phyloP scores from a whole-genome alignment of 768 basidiomycete species.

The Phlebiopsis gigantea region DNA sequence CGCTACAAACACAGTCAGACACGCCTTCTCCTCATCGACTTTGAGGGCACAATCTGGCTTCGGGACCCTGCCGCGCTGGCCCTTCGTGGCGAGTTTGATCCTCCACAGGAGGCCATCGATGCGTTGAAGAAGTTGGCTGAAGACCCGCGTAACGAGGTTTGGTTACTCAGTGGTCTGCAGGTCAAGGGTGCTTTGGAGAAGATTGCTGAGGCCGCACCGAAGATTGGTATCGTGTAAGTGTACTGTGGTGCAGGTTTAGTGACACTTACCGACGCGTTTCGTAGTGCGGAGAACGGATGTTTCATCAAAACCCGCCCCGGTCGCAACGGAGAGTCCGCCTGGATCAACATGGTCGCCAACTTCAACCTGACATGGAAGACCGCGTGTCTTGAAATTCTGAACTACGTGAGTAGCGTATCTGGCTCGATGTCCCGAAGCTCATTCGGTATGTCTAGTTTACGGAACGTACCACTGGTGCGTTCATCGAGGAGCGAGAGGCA shows the following conservation, averaged over 20 bases:
- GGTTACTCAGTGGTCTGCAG: constrained; percentile 74
- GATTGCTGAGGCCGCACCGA: constrained; percentile 54
- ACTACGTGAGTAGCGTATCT: constrained; percentile 56
- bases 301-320: constrained; percentile 57
- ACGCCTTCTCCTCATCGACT: constrained; percentile 67
- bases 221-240: constrained; percentile 71
- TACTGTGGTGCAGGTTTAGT: constrained; percentile 1
- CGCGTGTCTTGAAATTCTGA: constrained; percentile 75
- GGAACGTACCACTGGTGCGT: constrained; percentile 82
- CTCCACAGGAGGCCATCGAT: constrained; percentile 35
- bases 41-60: constrained; percentile 78
- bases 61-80: constrained; percentile 38
- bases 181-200: constrained; percentile 59
- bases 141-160: constrained; percentile 70
- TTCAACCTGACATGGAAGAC: constrained; percentile 79
- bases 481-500: constrained; percentile 78
- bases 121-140: constrained; percentile 54
- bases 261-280: background rate
- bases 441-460: constrained; percentile 53
- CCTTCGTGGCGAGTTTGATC: constrained; percentile 27
- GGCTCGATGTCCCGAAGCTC: background rate
- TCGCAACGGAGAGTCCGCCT: constrained; percentile 34
- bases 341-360: constrained; percentile 80
- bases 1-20: constrained; percentile 61
- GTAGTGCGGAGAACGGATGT: constrained; percentile 85